These are phyloP conservation scores for Penicillium soppii DNA, from an alignment of 495 filamentous ascomycete species.

Conservation along the genomic window DNA sequence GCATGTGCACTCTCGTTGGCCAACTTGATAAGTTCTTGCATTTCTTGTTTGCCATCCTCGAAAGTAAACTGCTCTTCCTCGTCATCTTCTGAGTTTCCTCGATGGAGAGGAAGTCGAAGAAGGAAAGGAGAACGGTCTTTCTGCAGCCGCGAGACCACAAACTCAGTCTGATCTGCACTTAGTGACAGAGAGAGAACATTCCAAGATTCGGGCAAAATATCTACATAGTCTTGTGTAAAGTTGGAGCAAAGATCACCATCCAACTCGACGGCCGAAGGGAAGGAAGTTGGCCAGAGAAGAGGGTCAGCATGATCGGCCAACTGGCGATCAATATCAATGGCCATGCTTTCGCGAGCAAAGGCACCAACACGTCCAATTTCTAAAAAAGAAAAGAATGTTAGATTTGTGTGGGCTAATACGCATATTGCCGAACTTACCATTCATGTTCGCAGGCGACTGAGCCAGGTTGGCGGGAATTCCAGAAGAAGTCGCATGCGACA, in stretches of 20 bases:
- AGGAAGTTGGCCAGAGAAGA: slow-evolving; percentile 36
- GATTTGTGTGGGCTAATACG: not conserved
- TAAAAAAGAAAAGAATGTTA: slow-evolving; percentile 19
- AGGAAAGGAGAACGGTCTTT: slow-evolving; percentile 74
- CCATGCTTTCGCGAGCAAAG: slow-evolving; percentile 43
- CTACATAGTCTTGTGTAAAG: slow-evolving; percentile 42
- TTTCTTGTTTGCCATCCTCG: slow-evolving; percentile 68
- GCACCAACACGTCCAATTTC: slow-evolving; percentile 48
- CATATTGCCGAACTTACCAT: slow-evolving; percentile 28
- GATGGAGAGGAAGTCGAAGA: slow-evolving; percentile 75
- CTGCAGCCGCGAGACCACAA: slow-evolving; percentile 77
- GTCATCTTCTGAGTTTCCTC: slow-evolving; percentile 80
- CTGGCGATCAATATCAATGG: slow-evolving; percentile 44
- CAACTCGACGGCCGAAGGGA: slow-evolving; percentile 16
- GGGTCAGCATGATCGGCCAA: slow-evolving; percentile 41
- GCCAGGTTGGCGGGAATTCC: slow-evolving; percentile 28
- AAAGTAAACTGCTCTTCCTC: slow-evolving; percentile 83
- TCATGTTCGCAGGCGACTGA: slow-evolving; percentile 44
- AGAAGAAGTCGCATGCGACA: slow-evolving; percentile 41
- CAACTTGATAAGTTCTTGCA: slow-evolving; percentile 75
- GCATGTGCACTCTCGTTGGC: slow-evolving; percentile 82
- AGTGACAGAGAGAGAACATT: slow-evolving; percentile 81
- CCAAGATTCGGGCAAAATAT: slow-evolving; percentile 78
- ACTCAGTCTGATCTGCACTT: slow-evolving; percentile 74
- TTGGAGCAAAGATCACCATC: slow-evolving; percentile 29